A percentile compares a stretch with the other conserved stretches of the same genome.
Evolutionary conservation across 441 rosid genomes (phyloP).

Genomic region (Populus trichocarpa): DNA sequence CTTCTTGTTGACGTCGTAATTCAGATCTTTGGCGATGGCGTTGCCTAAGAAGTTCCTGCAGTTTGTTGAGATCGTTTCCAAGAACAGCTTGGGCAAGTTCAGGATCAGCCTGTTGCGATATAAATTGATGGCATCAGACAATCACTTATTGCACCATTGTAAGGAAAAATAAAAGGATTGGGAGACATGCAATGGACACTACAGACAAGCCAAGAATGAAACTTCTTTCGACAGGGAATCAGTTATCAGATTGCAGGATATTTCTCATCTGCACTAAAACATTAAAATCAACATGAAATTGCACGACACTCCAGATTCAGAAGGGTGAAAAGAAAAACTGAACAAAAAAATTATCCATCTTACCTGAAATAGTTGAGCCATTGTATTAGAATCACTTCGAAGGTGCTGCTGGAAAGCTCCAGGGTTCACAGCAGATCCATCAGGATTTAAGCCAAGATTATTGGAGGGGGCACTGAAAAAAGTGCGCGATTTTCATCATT

Average conservation of each 20-base stretch:
- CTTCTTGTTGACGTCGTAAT: conserved; percentile 60
- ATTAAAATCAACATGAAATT: neutral
- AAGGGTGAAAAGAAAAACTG: neutral
- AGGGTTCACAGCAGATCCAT: conserved; percentile 89
- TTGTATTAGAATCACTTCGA: conserved; percentile 63
- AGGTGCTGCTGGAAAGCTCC: conserved; percentile 80
- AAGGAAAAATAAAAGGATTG: neutral
- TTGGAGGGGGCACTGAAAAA: conserved; percentile 51
- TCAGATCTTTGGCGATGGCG: conserved; percentile 68
- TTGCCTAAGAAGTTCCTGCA: conserved; percentile 66
- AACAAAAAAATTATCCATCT: neutral
- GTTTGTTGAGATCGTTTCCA: conserved; percentile 77
- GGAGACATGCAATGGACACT: neutral
- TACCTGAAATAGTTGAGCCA: conserved; percentile 85
- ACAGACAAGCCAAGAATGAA: too few relatives aligned
- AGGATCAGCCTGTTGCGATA: conserved; percentile 60
- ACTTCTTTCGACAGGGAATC: neutral
- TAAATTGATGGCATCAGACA: conserved; percentile 7
- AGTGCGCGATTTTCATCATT: neutral
- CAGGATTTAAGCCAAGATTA: conserved; percentile 64
- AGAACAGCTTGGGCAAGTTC: conserved; percentile 85
- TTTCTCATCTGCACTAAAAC: neutral
- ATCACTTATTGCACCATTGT: neutral
- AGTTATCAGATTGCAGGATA: neutral
- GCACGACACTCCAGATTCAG: neutral